Conservation (phyloP, 768 basidiomycete species). For the Tylopilus balloui region DNA sequence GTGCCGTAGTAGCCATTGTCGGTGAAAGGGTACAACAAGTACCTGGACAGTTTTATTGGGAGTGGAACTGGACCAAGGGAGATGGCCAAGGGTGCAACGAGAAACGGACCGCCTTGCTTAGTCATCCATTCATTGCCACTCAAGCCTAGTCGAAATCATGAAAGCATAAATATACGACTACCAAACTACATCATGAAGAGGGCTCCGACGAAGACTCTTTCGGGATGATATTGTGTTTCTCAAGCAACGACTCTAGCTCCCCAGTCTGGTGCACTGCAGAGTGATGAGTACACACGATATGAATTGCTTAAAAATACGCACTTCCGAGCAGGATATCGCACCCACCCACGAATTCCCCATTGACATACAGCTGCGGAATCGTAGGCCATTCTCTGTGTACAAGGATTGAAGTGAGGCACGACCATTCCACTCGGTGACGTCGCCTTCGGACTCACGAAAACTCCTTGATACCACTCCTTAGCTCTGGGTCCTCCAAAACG, state of each 20-base stretch:
- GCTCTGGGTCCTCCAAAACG: conserved; percentile 79
- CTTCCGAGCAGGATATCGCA: conserved; percentile 92
- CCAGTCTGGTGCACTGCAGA: conserved; percentile 90
- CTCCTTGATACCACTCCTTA: conserved; percentile 87
- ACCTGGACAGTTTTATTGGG: not conserved
- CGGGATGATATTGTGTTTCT: conserved; percentile 65
- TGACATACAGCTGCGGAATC: conserved; percentile 90
- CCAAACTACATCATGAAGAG: not conserved
- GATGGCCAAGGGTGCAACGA: not conserved
- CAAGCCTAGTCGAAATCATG: not conserved
- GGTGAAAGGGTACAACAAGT: not conserved
- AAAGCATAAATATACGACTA: not conserved
- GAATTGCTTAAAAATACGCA: conserved; percentile 39
- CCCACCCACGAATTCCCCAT: conserved; percentile 94
- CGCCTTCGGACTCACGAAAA: conserved; percentile 77
- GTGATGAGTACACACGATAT: not conserved
- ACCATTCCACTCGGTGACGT: not conserved
- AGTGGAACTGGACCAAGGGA: too few relatives aligned
- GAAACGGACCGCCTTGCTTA: conserved; percentile 8
- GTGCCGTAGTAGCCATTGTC: conserved; percentile 42
- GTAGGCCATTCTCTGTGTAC: conserved; percentile 89
- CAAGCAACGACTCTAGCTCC: conserved; percentile 80
- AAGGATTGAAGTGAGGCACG: not conserved
- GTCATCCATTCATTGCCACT: conserved; percentile 4
- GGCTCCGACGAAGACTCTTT: conserved; percentile 27